Percentiles rank a stretch among this genome's conserved stretches.
phyloP scores from a whole-genome alignment of 257 asterid species.

The Solanum lycopersicoides region DNA sequence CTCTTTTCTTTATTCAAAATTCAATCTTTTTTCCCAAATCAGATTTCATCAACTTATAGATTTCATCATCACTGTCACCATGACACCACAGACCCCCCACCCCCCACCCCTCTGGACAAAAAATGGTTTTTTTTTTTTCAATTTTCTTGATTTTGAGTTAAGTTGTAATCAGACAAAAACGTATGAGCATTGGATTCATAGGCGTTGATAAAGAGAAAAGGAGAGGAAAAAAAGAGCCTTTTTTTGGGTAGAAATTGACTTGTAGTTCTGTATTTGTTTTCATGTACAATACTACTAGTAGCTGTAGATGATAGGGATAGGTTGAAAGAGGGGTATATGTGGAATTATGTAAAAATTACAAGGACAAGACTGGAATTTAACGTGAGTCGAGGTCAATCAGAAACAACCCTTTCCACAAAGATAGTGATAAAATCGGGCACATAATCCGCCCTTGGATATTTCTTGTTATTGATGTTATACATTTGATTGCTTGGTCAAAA shows the following conservation, averaged over 20 bases:
- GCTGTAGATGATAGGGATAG: background rate
- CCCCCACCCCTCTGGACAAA: background rate
- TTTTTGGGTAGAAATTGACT: background rate
- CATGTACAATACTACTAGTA: background rate
- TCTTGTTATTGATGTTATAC: too few relatives aligned
- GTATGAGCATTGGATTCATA: constrained; percentile 9
- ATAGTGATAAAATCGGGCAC: background rate
- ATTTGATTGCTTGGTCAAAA: background rate
- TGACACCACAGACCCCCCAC: background rate
- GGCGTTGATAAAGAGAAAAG: constrained; percentile 2
- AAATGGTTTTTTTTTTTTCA: background rate
- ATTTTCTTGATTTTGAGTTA: background rate
- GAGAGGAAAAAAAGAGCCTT: background rate
- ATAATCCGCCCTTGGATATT: too few relatives aligned
- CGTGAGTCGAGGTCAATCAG: background rate
- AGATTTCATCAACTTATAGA: background rate
- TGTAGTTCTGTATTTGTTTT: background rate
- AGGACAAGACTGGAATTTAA: background rate
- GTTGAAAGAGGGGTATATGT: background rate
- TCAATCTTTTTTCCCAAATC: background rate
- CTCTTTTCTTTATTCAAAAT: background rate
- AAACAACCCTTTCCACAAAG: background rate
- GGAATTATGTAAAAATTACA: background rate
- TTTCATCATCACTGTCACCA: background rate
- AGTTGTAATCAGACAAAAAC: constrained; percentile 18